Base-by-base conservation (phyloP, 176 grass and related monocot species). In the Hordeum vulgare region DNA sequence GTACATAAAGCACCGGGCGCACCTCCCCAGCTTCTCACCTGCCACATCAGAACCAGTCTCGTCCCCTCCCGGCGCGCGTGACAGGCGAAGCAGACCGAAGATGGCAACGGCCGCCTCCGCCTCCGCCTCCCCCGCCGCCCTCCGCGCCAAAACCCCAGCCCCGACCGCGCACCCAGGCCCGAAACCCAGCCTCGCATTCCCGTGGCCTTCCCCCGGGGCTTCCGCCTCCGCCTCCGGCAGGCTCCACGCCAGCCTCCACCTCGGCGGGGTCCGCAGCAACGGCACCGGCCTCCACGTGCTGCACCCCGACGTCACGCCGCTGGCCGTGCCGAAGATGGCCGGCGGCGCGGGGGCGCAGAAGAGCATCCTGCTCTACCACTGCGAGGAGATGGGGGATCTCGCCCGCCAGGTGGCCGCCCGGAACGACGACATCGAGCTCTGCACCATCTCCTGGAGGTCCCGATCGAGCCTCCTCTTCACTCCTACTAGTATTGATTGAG, bases 311-410 rank as follows among this genome's bases (percentile, higher is more conserved):
- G 80, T 78, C 71, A 77, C 73, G 80, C 70, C 88, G 45, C 82
- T 87, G 39, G 80, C 79, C 12, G 61, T 72, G 83, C 60, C 83
- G 24, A 86, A 94, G 62, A 86, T 89, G 81, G 42, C 78, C 39
- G 65, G 65, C 24, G 42, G 64, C 40, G 61, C 62, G 23, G 73
- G 82, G 40, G 28, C 67, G 3, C 83, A 77, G 6, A 98, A 98
- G 90, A 95, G 45, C 77, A 86, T 99, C 35, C 84, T 93, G 21
- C 90, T 99, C 75, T 96, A 96, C 87, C 86, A 96, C 84, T 99
- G 93, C 85, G 96, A 96, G 87, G 96, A 99, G 83, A 99, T 96
- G 96, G 58, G 37, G 56, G 93, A 96, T 29, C 89, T 99, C 54
- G 96, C 96, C 12, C 73, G 78, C 53, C 87, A 85, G 25, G 88